Percentiles rank a stretch among this genome's conserved stretches.
phyloP scores from a whole-genome alignment of 1,284 basidiomycete species.

The Cutaneotrichosporon spelunceum region DNA sequence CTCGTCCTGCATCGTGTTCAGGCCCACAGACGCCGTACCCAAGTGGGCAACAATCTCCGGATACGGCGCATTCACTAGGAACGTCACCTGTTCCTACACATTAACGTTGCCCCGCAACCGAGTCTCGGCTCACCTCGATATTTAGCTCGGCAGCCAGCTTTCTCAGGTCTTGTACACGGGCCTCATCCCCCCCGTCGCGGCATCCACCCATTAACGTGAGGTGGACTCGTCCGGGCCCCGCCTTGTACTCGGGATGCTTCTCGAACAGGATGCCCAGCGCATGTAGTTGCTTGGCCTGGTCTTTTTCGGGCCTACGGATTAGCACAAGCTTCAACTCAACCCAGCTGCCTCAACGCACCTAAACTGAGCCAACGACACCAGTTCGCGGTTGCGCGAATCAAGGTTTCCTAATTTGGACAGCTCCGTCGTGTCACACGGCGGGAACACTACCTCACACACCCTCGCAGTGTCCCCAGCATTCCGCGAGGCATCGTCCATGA shows the following conservation, averaged over 20 bases:
- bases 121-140: constrained; percentile 58
- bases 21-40: constrained; percentile 70
- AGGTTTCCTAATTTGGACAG: constrained; percentile 64
- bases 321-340: neutral
- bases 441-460: constrained; percentile 66
- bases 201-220: constrained; percentile 71
- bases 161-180: constrained; percentile 64
- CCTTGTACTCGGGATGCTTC: constrained; percentile 58
- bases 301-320: constrained; percentile 73
- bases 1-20: constrained; percentile 98
- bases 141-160: constrained; percentile 62
- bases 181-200: constrained; percentile 70
- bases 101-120: constrained; percentile 5
- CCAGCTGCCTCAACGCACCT: constrained; percentile 57
- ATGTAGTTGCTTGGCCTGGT: constrained; percentile 75
- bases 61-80: constrained; percentile 81
- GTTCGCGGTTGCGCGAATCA: constrained; percentile 61
- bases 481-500: constrained; percentile 35
- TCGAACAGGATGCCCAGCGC: constrained; percentile 65
- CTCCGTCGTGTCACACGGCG: constrained; percentile 82
- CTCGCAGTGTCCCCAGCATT: constrained; percentile 12
- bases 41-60: constrained; percentile 66
- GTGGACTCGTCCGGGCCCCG: constrained; percentile 27
- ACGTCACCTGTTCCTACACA: constrained; percentile 64
- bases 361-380: constrained; percentile 89